Evolutionary conservation across 2,329 filamentous ascomycete genomes (phyloP), one percentile per base, ranked within the genome.

Genomic region (Chaetothyriales sp.): DNA sequence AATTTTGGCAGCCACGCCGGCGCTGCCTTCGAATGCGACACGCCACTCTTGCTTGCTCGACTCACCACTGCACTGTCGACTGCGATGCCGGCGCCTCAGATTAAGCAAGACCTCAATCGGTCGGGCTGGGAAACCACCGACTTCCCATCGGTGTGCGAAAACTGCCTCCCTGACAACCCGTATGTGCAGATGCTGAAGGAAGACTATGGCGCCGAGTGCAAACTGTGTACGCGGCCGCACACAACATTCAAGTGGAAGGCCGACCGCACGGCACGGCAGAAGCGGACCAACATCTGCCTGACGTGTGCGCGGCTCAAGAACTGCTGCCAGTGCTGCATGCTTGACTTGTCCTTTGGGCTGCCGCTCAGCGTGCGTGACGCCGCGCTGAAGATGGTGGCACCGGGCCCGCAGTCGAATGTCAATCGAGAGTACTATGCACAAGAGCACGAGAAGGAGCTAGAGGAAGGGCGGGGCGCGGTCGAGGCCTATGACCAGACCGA

Each of bases 141-240:
- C 56, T 74, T 74, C 44, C 72, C 72, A 2, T 74, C 72, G 2
- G 71, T 73, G 15, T 74, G 80, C 73, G 92, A 98, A 70, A 89
- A 83, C 65, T 98, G 92, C 67, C 78, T 98, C 1, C 89, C 90
- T 15, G 89, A 95, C 56, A 97, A 97, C 63, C 90, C 90, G 1
- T 98, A 94, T 64, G 92, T 98, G 44, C 92, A 97, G 70, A 97
- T 98, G 89, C 77, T 98, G 55, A 98, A 98, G 70, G 89, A 97
- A 66, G 90, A 98, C 68, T 83, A 94, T 63, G 92, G 89, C 62
- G 86, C 85, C 52, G 85, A 89, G 70, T 88, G 85, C 76, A 86
- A 86, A 73, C 73, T 86, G 59, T 98, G 92, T 70, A 97, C 90
- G 5, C 81, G 92, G 55, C 92, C 92, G 0, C 98, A 95, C 65